Evolutionary conservation across 2,329 filamentous ascomycete species (phyloP).

Genomic region (Hypomyces perniciosus): DNA sequence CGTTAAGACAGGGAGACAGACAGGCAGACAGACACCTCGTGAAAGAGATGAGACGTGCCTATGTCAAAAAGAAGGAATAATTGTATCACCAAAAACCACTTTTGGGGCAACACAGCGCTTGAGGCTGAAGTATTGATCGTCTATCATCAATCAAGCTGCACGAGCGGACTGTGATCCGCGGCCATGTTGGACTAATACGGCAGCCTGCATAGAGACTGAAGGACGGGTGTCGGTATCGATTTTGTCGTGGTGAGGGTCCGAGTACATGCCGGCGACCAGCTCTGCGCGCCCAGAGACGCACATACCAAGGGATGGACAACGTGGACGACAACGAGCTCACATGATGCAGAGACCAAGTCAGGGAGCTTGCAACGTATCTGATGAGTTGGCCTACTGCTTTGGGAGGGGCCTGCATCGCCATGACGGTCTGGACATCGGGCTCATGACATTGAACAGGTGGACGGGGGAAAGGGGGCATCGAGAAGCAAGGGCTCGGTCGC

Average conservation of each 20-base stretch:
- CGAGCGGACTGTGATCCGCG: neutral
- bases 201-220: constrained; percentile 4
- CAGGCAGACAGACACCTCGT: neutral
- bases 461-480: neutral
- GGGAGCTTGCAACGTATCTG: constrained; percentile 9
- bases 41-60: neutral
- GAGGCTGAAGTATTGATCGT: constrained; percentile 7
- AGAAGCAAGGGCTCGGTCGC: constrained; percentile 6
- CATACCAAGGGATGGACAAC: neutral
- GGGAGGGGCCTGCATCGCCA: constrained; percentile 25
- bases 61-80: neutral
- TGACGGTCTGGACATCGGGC: neutral
- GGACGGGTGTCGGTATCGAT: constrained; percentile 1
- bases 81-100: neutral
- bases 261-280: constrained; percentile 5
- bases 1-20: neutral
- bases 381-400: constrained; percentile 29
- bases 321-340: constrained; percentile 9
- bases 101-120: neutral
- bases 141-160: constrained; percentile 10
- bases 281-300: neutral
- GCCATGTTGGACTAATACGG: constrained; percentile 4
- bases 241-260: constrained; percentile 2
- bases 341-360: constrained; percentile 5
- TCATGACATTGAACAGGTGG: constrained; percentile 2